These are phyloP conservation scores for Orobanche coerulescens DNA, from an alignment of 257 asterid species.

Conservation along the genomic window DNA sequence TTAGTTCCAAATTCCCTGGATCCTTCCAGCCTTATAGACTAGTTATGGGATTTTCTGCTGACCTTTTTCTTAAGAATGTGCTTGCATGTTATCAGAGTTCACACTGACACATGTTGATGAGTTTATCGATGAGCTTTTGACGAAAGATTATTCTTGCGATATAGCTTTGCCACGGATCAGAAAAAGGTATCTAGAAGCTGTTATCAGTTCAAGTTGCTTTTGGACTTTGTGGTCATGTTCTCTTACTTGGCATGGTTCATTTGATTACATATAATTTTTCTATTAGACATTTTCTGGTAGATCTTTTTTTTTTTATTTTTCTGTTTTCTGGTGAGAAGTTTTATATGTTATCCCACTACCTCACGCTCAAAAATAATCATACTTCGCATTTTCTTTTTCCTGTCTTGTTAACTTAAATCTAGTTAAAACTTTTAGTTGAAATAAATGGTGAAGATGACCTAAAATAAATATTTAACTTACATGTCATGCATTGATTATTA, in stretches of 20 bases:
- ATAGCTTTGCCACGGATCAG: constrained; percentile 82
- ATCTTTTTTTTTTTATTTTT: neutral
- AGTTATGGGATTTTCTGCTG: constrained; percentile 6
- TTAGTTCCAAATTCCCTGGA: neutral
- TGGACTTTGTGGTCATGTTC: neutral
- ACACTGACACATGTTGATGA: constrained; percentile 83
- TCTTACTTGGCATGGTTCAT: neutral
- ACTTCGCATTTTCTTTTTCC: neutral
- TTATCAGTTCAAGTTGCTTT: constrained; percentile 4
- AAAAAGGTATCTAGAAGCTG: constrained; percentile 46
- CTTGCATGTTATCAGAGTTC: constrained; percentile 37
- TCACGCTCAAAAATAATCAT: neutral
- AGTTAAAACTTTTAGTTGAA: neutral
- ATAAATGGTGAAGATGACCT: neutral
- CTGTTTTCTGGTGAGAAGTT: neutral
- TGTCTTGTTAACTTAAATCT: neutral
- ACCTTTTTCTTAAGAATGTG: neutral
- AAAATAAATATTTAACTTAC: neutral
- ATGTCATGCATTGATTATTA: neutral
- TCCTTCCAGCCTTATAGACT: neutral
- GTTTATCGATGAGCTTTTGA: constrained; percentile 73
- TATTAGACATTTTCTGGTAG: neutral
- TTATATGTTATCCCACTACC: neutral
- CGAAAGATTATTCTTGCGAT: constrained; percentile 87
- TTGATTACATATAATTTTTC: neutral